Conservation (phyloP, 352 stramenopile genomes). For the Phytophthora macrochlamydospora region DNA sequence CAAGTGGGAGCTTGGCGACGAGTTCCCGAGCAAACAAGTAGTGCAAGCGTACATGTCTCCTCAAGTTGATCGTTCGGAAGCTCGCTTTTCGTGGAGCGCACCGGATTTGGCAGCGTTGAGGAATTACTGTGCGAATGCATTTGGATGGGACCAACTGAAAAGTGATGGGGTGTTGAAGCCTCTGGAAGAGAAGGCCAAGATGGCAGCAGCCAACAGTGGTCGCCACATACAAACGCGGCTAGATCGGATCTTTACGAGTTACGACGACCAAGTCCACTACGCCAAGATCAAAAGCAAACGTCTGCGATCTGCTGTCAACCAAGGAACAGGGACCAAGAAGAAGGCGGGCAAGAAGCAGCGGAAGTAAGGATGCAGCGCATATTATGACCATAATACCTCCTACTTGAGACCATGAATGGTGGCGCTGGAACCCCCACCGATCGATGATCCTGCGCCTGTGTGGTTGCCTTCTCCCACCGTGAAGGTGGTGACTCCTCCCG, state of each 20-base stretch:
- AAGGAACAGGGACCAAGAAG: slow-evolving; percentile 23
- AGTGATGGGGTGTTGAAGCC: slow-evolving; percentile 91
- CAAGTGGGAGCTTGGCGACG: slow-evolving; percentile 92
- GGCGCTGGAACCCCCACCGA: slow-evolving; percentile 24
- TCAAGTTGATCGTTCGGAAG: slow-evolving; percentile 82
- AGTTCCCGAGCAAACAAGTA: slow-evolving; percentile 94
- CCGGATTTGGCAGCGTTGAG: slow-evolving; percentile 90
- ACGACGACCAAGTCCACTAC: slow-evolving; percentile 96
- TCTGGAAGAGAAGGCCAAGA: slow-evolving; percentile 72
- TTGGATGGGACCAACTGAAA: slow-evolving; percentile 94
- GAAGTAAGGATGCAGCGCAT: slow-evolving; percentile 14
- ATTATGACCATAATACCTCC: background rate
- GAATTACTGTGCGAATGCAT: slow-evolving; percentile 85
- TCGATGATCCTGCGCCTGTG: slow-evolving; percentile 13
- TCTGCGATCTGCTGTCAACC: slow-evolving; percentile 80
- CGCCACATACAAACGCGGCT: slow-evolving; percentile 88
- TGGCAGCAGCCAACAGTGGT: slow-evolving; percentile 29
- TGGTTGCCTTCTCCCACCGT: slow-evolving; percentile 18
- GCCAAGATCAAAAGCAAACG: slow-evolving; percentile 92
- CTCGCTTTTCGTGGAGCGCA: slow-evolving; percentile 92
- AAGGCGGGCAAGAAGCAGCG: slow-evolving; percentile 21
- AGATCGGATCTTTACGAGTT: slow-evolving; percentile 96
- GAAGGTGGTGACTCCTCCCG: slow-evolving; percentile 9
- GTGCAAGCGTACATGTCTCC: slow-evolving; percentile 94
- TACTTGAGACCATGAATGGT: slow-evolving; percentile 21